Conservation (phyloP, 352 stramenopile genomes). For the Elongisporangium anandrum region DNA sequence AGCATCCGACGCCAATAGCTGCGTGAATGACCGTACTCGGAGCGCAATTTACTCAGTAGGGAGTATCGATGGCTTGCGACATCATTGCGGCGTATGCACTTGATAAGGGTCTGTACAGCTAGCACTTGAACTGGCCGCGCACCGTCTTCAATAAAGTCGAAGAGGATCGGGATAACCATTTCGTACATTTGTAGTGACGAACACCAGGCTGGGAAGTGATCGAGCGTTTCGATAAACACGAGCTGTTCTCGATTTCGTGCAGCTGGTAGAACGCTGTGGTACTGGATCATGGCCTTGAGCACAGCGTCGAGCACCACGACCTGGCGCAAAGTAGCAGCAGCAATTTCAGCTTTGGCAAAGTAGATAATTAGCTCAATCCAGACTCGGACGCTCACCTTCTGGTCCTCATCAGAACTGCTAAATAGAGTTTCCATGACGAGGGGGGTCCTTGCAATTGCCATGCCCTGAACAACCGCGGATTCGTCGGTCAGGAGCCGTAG, state of each 20-base stretch:
- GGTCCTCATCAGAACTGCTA: conserved; percentile 48
- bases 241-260: conserved; percentile 72
- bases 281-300: conserved; percentile 69
- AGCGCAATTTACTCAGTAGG: conserved; percentile 59
- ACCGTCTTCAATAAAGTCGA: conserved; percentile 74
- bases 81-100: conserved; percentile 66
- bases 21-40: conserved; percentile 64
- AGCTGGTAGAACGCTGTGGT: conserved; percentile 57
- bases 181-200: conserved; percentile 65
- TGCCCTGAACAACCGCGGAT: conserved; percentile 50
- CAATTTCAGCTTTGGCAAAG: background rate
- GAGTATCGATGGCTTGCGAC: conserved; percentile 64
- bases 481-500: conserved; percentile 66
- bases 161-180: conserved; percentile 70
- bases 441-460: conserved; percentile 46
- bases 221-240: conserved; percentile 55
- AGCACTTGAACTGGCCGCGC: conserved; percentile 68
- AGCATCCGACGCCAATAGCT: conserved; percentile 77
- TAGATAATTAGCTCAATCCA: background rate
- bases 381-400: conserved; percentile 40
- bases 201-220: conserved; percentile 53
- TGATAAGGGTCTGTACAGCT: conserved; percentile 58
- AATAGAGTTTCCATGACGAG: conserved; percentile 50
- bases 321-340: conserved; percentile 14
- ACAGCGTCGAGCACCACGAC: conserved; percentile 39